These are phyloP conservation scores for Alternaria burnsii DNA, from an alignment of 2,329 filamentous ascomycete species.

Conservation along the genomic window DNA sequence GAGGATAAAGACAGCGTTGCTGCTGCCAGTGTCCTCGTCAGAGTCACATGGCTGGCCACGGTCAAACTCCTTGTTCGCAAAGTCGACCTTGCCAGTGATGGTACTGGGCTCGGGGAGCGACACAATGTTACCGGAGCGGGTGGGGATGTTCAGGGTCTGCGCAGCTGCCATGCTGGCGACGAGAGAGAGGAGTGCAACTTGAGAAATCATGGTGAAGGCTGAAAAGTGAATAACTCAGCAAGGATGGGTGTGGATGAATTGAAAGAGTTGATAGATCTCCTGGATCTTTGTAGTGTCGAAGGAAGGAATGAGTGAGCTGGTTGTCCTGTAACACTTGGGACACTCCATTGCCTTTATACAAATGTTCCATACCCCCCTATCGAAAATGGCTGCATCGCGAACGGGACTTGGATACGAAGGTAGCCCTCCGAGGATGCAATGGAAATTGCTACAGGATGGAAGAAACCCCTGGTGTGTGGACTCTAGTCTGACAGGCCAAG, in stretches of 20 bases:
- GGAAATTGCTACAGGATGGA: slow-evolving; percentile 16
- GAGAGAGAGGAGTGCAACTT: slow-evolving; percentile 30
- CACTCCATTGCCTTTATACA: slow-evolving; percentile 5
- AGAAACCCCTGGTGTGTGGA: slow-evolving; percentile 5
- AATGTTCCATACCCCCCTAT: neutral
- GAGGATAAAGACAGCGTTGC: slow-evolving; percentile 61
- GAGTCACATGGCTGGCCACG: slow-evolving; percentile 33
- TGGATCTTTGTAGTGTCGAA: slow-evolving; percentile 2
- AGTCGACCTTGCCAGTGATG: slow-evolving; percentile 32
- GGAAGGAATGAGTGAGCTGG: slow-evolving; percentile 1
- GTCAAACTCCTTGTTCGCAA: slow-evolving; percentile 34
- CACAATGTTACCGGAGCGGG: slow-evolving; percentile 37
- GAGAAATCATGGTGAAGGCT: slow-evolving; percentile 28
- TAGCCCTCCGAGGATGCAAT: neutral
- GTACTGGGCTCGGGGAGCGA: slow-evolving; percentile 37
- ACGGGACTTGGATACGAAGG: neutral
- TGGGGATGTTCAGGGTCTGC: slow-evolving; percentile 46
- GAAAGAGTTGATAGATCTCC: slow-evolving; percentile 1
- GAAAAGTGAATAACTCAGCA: neutral
- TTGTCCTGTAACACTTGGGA: neutral
- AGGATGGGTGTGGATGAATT: neutral
- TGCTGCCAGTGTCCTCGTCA: slow-evolving; percentile 33
- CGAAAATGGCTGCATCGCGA: neutral
- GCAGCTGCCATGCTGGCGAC: slow-evolving; percentile 38
- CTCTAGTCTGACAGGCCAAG: slow-evolving; percentile 7